Evolutionary conservation across 2,329 filamentous ascomycete species (phyloP), one percentile per base, ranked within the genome.

Genomic region (Beauveria pseudobassiana): DNA sequence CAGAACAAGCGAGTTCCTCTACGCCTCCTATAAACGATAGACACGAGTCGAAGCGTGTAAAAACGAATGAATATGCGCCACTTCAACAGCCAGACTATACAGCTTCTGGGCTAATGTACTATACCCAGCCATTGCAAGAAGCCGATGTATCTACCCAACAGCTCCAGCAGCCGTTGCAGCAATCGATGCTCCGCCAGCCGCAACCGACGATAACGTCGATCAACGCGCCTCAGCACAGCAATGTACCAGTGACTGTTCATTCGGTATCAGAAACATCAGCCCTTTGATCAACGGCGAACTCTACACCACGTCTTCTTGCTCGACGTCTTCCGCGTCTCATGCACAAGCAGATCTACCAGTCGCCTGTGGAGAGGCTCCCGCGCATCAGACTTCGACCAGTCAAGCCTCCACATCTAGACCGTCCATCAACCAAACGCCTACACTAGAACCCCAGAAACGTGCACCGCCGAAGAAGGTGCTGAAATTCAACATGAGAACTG

Each of bases 401-500:
- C 52, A 55, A 45, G 40, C 16, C 5, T 10, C 18, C 4, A 12
- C 28, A 43, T 18, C 38, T 28, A 20, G 16, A 34, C 20, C 8
- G 8, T 16, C 7, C 6, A 55, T 22, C 22, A 14, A 28, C n/a
- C 18, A 18, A 20, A 34, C 5, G 16, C 40, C 42, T 22, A 7
- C 7, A 5, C 2, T 12, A 2, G 26, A 26, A 20, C 3, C 40
- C n/a, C 18, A 18, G n/a, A 10, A 46, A 34, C 30, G 10, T 20
- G 40, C 20, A 42, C 20, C 57, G 12, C 48, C 67, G 1, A 78
- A 75, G 49, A 86, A 82, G 64, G 65, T 87, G 1, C 70, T 87
- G 22, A 80, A 76, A 63, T 78, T 86, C 66, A 86, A 87, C 64
- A 77, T 78, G 1, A 82, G 79, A 63, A 87, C 84, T 1, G 84